phyloP scores from a whole-genome alignment of 1,139 yeast species.

The Starmera stellimalicola region DNA sequence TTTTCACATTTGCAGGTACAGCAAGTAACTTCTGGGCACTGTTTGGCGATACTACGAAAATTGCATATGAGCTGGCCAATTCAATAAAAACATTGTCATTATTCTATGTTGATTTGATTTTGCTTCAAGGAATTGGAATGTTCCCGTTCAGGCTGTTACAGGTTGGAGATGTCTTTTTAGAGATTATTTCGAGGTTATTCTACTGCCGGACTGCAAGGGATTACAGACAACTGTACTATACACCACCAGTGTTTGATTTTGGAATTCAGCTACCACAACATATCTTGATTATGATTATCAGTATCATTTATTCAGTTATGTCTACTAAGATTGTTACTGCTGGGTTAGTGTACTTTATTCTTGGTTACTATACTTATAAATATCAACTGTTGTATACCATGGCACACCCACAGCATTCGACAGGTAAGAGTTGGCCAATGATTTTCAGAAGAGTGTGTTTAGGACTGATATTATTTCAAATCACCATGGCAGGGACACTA shows the following conservation, averaged over 20 bases:
- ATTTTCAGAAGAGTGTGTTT: slow-evolving; percentile 48
- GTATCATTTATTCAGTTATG: slow-evolving; percentile 52
- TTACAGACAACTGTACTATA: slow-evolving; percentile 39
- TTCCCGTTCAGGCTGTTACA: slow-evolving; percentile 68
- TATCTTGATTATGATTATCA: slow-evolving; percentile 48
- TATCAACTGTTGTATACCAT: slow-evolving; percentile 57
- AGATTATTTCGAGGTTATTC: slow-evolving; percentile 30
- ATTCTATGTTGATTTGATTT: slow-evolving; percentile 74
- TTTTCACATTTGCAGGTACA: slow-evolving; percentile 76
- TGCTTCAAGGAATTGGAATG: slow-evolving; percentile 79
- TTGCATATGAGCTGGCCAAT: slow-evolving; percentile 69
- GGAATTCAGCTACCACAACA: slow-evolving; percentile 62
- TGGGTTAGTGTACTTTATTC: slow-evolving; percentile 49
- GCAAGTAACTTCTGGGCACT: slow-evolving; percentile 56
- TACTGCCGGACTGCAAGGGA: slow-evolving; percentile 50
- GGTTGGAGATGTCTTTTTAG: slow-evolving; percentile 33
- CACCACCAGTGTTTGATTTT: slow-evolving; percentile 57
- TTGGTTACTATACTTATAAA: slow-evolving; percentile 58
- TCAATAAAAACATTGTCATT: slow-evolving; percentile 61
- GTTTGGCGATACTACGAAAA: slow-evolving; percentile 66
- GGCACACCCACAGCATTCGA: slow-evolving; percentile 64
- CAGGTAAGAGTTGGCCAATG: slow-evolving; percentile 66
- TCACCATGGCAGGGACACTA: slow-evolving; percentile 61
- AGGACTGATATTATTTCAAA: slow-evolving; percentile 50
- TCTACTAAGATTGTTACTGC: slow-evolving; percentile 59